Evolutionary conservation across 768 basidiomycete species (phyloP).

Genomic region (Phaeolepiota aurea): DNA sequence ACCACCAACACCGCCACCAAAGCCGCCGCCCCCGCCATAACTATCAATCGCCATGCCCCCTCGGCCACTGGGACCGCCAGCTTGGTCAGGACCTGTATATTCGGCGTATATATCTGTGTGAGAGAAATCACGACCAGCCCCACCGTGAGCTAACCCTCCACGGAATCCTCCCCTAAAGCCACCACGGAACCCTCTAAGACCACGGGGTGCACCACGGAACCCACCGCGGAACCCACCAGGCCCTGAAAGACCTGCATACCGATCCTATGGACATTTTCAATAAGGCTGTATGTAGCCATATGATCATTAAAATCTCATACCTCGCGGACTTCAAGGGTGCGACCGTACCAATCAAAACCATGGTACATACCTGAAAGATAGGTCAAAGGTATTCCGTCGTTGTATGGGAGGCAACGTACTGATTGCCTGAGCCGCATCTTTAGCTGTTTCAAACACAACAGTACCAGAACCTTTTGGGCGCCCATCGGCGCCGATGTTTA

Average conservation of each 20-base stretch:
- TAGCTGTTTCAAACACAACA: constrained; percentile 86
- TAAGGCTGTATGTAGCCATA: neutral
- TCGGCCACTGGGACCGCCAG: constrained; percentile 23
- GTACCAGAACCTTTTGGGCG: constrained; percentile 96
- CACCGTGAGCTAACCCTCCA: constrained; percentile 38
- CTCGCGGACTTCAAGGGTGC: constrained; percentile 92
- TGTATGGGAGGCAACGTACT: constrained; percentile 58
- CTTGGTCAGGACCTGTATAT: constrained; percentile 81
- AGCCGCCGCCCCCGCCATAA: constrained; percentile 26
- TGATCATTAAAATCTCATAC: constrained; percentile 28
- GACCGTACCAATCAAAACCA: constrained; percentile 96
- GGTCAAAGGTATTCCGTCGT: too few relatives aligned
- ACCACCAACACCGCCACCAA: constrained; percentile 21
- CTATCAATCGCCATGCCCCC: constrained; percentile 27
- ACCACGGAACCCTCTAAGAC: constrained; percentile 28
- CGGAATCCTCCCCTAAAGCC: constrained; percentile 52
- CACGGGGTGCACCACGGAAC: constrained; percentile 32
- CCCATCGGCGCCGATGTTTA: constrained; percentile 89
- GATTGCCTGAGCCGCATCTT: constrained; percentile 89
- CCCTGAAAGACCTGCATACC: constrained; percentile 80
- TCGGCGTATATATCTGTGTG: constrained; percentile 89
- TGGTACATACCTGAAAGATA: constrained; percentile 77
- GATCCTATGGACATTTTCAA: constrained; percentile 48
- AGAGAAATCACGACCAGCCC: constrained; percentile 69
- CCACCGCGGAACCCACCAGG: constrained; percentile 57